These are phyloP conservation scores for Thinopyrum elongatum DNA, from an alignment of 176 grass and related monocot genomes.

Conservation along the genomic window DNA sequence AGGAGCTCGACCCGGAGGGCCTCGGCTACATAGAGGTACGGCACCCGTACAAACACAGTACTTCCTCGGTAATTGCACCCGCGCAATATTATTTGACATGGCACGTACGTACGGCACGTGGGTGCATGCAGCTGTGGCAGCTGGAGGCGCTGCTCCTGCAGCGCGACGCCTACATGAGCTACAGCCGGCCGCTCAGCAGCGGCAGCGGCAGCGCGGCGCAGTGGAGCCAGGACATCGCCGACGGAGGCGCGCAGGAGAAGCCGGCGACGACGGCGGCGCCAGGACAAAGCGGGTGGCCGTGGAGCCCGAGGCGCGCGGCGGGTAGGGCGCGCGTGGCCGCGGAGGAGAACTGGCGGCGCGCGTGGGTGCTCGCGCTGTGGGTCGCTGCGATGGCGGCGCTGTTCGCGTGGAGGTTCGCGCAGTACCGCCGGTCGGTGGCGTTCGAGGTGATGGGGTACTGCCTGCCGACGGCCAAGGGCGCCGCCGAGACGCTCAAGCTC, in stretches of 20 bases:
- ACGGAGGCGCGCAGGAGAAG: constrained; percentile 20
- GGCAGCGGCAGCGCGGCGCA: constrained; percentile 56
- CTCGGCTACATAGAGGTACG: constrained; percentile 83
- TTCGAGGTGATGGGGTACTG: constrained; percentile 62
- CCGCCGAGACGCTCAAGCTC: constrained; percentile 94
- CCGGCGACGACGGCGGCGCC: constrained; percentile 24
- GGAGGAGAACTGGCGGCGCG: constrained; percentile 63
- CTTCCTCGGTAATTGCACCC: not conserved
- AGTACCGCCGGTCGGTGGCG: constrained; percentile 41
- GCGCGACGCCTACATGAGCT: constrained; percentile 79
- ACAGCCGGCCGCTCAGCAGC: constrained; percentile 75
- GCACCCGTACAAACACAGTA: too few relatives aligned
- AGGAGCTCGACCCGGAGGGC: constrained; percentile 82
- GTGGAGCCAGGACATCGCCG: constrained; percentile 77
- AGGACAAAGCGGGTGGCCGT: not conserved
- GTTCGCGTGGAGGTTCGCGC: constrained; percentile 54
- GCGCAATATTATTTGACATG: not conserved
- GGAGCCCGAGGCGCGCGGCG: constrained; percentile 14
- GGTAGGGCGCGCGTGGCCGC: constrained; percentile 36
- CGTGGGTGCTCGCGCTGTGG: constrained; percentile 67
- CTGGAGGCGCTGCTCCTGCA: constrained; percentile 81
- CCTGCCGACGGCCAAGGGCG: constrained; percentile 64
- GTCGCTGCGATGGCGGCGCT: constrained; percentile 32
- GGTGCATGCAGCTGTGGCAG: constrained; percentile 60
- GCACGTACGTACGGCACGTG: not conserved